Evolutionary conservation across 805 yeast species (phyloP), one percentile per base, ranked within the genome.

Genomic region (Metschnikowia santaceciliae): DNA sequence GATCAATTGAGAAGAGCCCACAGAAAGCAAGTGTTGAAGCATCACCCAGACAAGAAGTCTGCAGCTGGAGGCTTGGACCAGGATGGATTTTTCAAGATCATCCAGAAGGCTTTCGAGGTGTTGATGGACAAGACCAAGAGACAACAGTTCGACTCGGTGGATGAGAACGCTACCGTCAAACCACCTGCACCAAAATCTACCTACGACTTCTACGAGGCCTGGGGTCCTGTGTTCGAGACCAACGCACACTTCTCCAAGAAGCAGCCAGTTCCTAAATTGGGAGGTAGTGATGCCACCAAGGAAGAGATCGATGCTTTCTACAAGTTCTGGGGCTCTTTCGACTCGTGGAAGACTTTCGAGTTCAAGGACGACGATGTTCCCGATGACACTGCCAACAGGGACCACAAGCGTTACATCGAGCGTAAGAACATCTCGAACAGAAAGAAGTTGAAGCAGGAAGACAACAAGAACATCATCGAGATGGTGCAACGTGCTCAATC

Each of bases 341-440:
- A 94, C 74, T 92, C 98, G 19, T 94, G 99, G 99, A 88, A 96
- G 79, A 79, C 96, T 44, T 94, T 94, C 68, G 99, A 94, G 77
- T 94, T 91, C 77, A 82, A 90, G 71, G 99, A 94, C 69, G 99
- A 94, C 79, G 99, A 94, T 68, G 97, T 91, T 65, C 99, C 99
- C 61, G 99, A 94, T 77, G 99, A 94, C 75, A 88, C 97, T 51
- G 88, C 96, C 54, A 94, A 94, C 84, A 90, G 99, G 81, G 99
- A 94, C 72, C 96, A 94, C 83, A 94, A 94, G 80, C 96, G 99
- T 77, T 88, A 90, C 79, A 86, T 91, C 61, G 99, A 94, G 78
- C 90, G 92, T 80, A 94, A 94, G 81, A 94, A 94, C 80, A 83
- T 88, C 73, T 90, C 96, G 60, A 89, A 95, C 52, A 88, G 99